Base-by-base conservation (phyloP, 2,329 filamentous ascomycete species). In the Sclerotinia nivalis region DNA sequence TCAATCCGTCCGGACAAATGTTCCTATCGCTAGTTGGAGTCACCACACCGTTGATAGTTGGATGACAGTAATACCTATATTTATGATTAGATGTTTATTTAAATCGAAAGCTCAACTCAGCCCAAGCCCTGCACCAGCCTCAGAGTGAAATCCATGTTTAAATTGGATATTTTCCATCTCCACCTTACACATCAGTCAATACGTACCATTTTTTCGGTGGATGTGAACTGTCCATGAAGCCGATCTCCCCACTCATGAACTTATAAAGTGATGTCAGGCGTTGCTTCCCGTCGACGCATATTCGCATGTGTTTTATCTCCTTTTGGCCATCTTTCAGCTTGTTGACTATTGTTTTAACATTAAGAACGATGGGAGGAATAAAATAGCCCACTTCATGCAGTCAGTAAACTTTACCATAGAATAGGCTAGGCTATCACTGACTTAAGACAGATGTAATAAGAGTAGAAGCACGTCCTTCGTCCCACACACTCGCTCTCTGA, bases 251-350 rank as follows among this genome's bases (percentile, higher is more conserved):
- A 31, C 78, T 79, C 71, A 84, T 79, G 64, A 84, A 85, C 25
- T 80, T 81, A 20, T 76, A 74, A 22, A 84, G 76, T 1, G 82
- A 83, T 2, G 82, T 81, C 6, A 85, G 74, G 20, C 83, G 80
- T 72, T 85, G 83, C 74, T 84, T 84, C 5, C 83, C 83, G 74
- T 84, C 82, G 12, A 84, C 79, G 70, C 82, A 84, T 25, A 82
- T 77, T 15, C 81, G 76, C 20, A 45, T 54, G 4, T 15, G 68
- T 69, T 62, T 76, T 74, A 45, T 71, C 73, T 25, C 72, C 59
- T 40, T 71, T 68, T 55, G 72, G 58, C 69, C 71, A 52, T 58
- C 68, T 70, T 72, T 66, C 13, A 65, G 59, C n/a, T 72, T 72
- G 22, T 71, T 55, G 4, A 71, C 70, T 1, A 37, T 68, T 20